phyloP scores from a whole-genome alignment of 768 basidiomycete genomes.

The Leucosporidium creatinivorum region DNA sequence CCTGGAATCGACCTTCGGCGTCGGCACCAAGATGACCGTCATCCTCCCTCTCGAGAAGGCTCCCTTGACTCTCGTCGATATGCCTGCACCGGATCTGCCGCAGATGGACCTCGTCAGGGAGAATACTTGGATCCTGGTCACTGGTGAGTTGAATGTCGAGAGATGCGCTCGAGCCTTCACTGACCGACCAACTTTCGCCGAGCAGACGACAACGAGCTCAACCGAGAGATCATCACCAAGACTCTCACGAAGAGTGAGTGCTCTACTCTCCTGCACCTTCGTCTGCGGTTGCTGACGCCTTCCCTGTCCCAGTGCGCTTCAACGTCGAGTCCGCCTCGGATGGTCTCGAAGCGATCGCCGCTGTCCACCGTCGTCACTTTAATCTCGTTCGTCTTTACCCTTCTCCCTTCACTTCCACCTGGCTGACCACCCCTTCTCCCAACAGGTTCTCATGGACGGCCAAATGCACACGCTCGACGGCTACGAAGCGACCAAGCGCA shows the following conservation, averaged over 20 bases:
- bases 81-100: background rate
- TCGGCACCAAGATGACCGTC: conserved; percentile 23
- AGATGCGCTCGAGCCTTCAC: background rate
- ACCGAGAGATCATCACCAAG: conserved; percentile 17
- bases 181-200: conserved; percentile 11
- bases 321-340: background rate
- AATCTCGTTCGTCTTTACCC: background rate
- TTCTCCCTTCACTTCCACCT: too few species aligned
- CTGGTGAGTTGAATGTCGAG: background rate
- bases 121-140: background rate
- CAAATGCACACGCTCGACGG: conserved; percentile 21
- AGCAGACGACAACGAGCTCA: conserved; percentile 35
- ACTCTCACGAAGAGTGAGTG: conserved; percentile 22
- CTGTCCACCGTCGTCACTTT: background rate
- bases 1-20: conserved; percentile 24
- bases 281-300: background rate
- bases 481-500: conserved; percentile 13
- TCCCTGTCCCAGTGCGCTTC: background rate
- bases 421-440: background rate
- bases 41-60: conserved; percentile 17
- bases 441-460: background rate
- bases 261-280: background rate
- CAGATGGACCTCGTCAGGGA: background rate
- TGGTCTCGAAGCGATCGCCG: background rate
- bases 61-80: background rate